A percentile compares a stretch with the other conserved stretches of the same genome.
Evolutionary conservation across 2,329 filamentous ascomycete species (phyloP).

Genomic region (Fusarium sp.): DNA sequence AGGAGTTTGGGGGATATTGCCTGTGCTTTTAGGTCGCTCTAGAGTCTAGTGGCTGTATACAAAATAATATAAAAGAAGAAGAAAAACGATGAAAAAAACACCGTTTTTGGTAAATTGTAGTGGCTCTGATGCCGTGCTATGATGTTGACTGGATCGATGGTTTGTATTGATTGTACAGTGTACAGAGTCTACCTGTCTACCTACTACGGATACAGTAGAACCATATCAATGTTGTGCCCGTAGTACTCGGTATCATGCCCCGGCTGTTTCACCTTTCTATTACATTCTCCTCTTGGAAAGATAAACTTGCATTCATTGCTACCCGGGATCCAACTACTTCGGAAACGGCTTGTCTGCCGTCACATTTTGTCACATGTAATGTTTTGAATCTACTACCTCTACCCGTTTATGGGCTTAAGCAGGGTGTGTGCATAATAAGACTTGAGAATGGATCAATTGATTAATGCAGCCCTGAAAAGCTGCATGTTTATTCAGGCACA

Average conservation of each 20-base stretch:
- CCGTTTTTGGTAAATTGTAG: neutral
- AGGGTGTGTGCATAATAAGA: constrained; percentile 6
- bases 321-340: neutral
- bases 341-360: neutral
- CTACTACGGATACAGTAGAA: no score
- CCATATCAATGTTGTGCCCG: neutral
- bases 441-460: constrained; percentile 6
- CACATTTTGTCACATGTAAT: neutral
- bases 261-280: neutral
- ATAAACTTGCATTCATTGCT: neutral
- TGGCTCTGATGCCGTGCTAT: neutral
- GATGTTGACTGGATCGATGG: neutral
- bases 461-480: constrained; percentile 9
- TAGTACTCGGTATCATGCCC: neutral
- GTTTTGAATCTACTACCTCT: neutral
- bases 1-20: neutral
- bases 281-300: neutral
- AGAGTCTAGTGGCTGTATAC: constrained; percentile 3
- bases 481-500: constrained; percentile 7
- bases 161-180: neutral
- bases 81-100: neutral
- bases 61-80: neutral
- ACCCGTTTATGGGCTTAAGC: neutral
- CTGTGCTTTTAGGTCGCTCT: neutral
- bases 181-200: no score